Conservation (phyloP, 2,329 filamentous ascomycete species). For the Drechslera avenae region DNA sequence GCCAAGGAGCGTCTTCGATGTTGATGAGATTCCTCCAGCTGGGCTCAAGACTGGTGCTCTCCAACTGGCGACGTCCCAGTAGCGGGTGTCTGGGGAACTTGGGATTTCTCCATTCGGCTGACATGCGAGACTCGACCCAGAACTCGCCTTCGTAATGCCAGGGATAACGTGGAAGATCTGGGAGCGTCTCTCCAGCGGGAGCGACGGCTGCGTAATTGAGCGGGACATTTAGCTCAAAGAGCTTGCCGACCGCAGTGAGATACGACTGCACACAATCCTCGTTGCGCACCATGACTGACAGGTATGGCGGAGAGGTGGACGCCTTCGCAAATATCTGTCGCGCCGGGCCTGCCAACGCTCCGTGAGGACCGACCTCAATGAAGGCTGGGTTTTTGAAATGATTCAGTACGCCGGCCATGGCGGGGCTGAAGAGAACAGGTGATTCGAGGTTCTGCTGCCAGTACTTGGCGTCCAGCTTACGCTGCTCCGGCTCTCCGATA, state of each 20-base stretch:
- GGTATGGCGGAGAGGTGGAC: not conserved
- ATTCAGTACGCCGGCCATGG: too few relatives aligned
- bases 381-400: slow-evolving; percentile 4
- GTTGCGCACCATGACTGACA: not conserved
- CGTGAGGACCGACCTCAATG: slow-evolving; percentile 24
- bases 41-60: slow-evolving; percentile 2
- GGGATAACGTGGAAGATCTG: slow-evolving; percentile 18
- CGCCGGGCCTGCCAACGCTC: slow-evolving; percentile 16
- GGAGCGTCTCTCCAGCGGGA: not conserved
- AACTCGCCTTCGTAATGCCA: slow-evolving; percentile 14
- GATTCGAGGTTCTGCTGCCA: slow-evolving; percentile 21
- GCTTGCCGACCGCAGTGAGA: slow-evolving; percentile 13
- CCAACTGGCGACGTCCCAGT: slow-evolving; percentile 8
- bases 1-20: slow-evolving; percentile 51
- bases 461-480: slow-evolving; percentile 16
- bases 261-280: not conserved
- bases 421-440: too few relatives aligned
- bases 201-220: slow-evolving; percentile 8
- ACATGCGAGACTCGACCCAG: slow-evolving; percentile 28
- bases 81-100: slow-evolving; percentile 16
- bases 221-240: slow-evolving; percentile 4
- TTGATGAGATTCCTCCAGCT: slow-evolving; percentile 28
- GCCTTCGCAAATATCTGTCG: slow-evolving; percentile 8
- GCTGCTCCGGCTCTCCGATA: not conserved
- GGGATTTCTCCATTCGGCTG: slow-evolving; percentile 4